Base-by-base conservation (phyloP, 257 asterid species). In the Jacaranda mimosifolia region DNA sequence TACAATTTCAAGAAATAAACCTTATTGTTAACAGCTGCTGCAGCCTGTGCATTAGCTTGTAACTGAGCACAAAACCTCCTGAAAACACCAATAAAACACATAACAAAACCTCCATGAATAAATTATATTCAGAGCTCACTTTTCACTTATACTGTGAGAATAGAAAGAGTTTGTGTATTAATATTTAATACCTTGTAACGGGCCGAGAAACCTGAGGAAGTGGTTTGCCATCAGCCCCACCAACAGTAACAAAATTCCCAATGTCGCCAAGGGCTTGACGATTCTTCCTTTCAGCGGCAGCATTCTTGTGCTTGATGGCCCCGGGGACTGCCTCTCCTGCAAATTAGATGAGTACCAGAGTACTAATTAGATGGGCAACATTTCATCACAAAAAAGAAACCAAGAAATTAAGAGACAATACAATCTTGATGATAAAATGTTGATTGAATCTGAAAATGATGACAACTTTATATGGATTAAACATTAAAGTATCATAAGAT, bases 231-330 rank as follows among this genome's bases (percentile, higher is more conserved):
- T 92, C 94, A 38, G 72, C 86, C 18, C 81, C 94, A 15, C 89
- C 90, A 59, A 82, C 77, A 0, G 94, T 77, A 8, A 87, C 98
- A 40, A 88, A 26, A 77, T 95, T 95, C 6, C 99, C 98, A 0
- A 95, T 95, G 74, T 93, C 98, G 1, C 94, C 96, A 7, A 95
- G 96, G 0, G 96, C 97, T 8, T 93, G 91, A 4, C 99, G 89
- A 9, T 68, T 88, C 80, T 86, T 92, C 78, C 88, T 88, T 62
- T 84, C 97, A 45, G 81, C 96, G 11, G 65, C 92, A 87, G 85
- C 74, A 69, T 80, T 92, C 87, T 89, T 89, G 87, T 84, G 94
- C 88, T 87, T 92, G 14, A 62, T 64, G 7, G 81, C 97, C 42
- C 76, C 96, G 5, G 87, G 89, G 52, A 79, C 87, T 42, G 73